A percentile compares a stretch with the other conserved stretches of the same genome.
Conservation (phyloP, 148 eudicot genomes). For the Fallopia convolvulus region DNA sequence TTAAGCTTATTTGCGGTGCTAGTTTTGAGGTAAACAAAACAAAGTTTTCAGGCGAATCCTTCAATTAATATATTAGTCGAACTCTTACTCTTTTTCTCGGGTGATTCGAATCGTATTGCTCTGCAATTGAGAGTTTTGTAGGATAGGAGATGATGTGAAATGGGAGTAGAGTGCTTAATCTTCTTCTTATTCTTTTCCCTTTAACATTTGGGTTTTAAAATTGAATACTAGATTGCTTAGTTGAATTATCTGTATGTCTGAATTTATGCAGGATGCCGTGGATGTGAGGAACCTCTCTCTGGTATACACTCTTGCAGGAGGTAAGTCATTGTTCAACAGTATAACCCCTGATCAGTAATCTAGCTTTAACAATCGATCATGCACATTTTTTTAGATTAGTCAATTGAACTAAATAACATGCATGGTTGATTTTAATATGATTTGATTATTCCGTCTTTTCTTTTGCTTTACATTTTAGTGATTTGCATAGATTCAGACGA, state of each 20-base stretch:
- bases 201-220: not conserved
- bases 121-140: not conserved
- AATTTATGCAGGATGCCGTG: slow-evolving; percentile 49
- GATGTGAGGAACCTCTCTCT: slow-evolving; percentile 86
- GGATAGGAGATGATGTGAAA: not conserved
- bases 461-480: not conserved
- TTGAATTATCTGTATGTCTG: not conserved
- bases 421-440: not conserved
- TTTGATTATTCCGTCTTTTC: not conserved
- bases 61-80: not conserved
- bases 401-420: not conserved
- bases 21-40: slow-evolving; percentile 69
- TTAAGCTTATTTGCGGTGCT: slow-evolving; percentile 95
- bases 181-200: not conserved
- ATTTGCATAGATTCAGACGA: not conserved
- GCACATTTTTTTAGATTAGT: not conserved
- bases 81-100: not conserved
- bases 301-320: slow-evolving; percentile 84
- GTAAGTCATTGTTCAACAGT: slow-evolving; percentile 19
- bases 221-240: not conserved
- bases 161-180: not conserved
- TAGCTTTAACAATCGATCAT: not conserved
- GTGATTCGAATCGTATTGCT: not conserved
- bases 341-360: not conserved
- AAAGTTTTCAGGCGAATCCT: not conserved